phyloP scores from a whole-genome alignment of 225 moss, liverwort and hornwort genomes.

The Rhytidiadelphus loreus region DNA sequence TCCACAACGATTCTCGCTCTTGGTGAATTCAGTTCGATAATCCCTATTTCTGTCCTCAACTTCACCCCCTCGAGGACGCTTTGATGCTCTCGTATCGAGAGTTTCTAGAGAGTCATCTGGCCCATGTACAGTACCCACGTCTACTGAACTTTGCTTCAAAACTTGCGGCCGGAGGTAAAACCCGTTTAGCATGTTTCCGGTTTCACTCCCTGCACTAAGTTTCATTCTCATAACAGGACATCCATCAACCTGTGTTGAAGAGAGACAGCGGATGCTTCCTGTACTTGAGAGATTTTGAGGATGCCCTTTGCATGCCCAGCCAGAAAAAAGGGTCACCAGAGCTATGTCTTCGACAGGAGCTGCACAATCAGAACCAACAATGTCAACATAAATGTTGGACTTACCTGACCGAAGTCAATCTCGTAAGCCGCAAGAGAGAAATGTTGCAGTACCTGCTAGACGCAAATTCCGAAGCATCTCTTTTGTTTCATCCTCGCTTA shows the following conservation, averaged over 20 bases:
- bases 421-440: background rate
- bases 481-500: constrained; percentile 87
- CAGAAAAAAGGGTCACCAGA: constrained; percentile 88
- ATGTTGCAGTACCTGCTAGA: constrained; percentile 59
- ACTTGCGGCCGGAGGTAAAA: constrained; percentile 11
- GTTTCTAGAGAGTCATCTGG: constrained; percentile 34
- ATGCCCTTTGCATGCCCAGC: constrained; percentile 97
- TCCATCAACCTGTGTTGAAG: constrained; percentile 51
- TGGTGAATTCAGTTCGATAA: background rate
- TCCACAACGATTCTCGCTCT: constrained; percentile 32
- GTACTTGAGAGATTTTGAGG: constrained; percentile 53
- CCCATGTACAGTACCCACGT: constrained; percentile 50
- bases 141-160: constrained; percentile 24
- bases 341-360: constrained; percentile 93
- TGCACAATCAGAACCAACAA: constrained; percentile 12
- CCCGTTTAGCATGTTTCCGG: background rate
- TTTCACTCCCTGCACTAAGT: constrained; percentile 11
- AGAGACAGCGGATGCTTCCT: constrained; percentile 66
- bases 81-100: constrained; percentile 54
- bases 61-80: constrained; percentile 48
- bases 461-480: constrained; percentile 95
- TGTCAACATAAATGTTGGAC: background rate
- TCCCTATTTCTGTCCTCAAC: constrained; percentile 20
- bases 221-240: constrained; percentile 68
- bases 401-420: background rate